Percentiles rank a stretch among this genome's conserved stretches.
phyloP scores from a whole-genome alignment of 345 rosid species.

The Combretum micranthum region DNA sequence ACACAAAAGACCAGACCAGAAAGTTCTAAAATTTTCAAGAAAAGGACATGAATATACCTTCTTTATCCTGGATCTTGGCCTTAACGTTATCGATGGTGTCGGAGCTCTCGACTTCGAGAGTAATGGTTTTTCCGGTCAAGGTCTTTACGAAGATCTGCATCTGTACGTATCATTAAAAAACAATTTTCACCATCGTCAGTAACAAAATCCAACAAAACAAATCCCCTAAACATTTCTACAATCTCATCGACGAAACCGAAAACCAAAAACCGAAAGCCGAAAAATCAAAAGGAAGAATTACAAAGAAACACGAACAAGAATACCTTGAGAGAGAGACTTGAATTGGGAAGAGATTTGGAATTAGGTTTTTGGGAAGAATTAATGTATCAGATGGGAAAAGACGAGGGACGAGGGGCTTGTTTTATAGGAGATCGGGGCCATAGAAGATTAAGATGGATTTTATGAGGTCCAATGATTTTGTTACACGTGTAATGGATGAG shows the following conservation, averaged over 20 bases:
- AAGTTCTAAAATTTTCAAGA: no score
- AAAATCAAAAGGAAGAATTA: no score
- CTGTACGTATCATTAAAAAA: background rate
- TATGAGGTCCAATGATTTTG: background rate
- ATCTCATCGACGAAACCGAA: background rate
- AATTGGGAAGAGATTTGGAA: background rate
- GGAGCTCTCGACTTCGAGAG: background rate
- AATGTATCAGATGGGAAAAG: background rate
- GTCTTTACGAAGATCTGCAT: background rate
- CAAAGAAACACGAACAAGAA: background rate
- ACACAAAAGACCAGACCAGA: no score
- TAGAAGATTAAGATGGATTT: background rate
- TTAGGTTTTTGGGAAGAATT: background rate
- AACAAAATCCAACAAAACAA: background rate
- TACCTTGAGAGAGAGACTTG: background rate
- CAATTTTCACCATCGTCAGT: background rate
- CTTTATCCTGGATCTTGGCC: background rate
- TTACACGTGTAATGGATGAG: background rate
- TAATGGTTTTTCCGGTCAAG: background rate
- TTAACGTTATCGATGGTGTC: background rate
- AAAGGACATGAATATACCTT: background rate
- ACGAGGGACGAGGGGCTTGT: background rate
- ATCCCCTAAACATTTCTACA: background rate
- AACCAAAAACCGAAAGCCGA: background rate
- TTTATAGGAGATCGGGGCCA: background rate